A percentile compares a stretch with the other conserved stretches of the same genome.
Evolutionary conservation across 129 eudicot genomes (phyloP).

Genomic region (Centella asiatica): DNA sequence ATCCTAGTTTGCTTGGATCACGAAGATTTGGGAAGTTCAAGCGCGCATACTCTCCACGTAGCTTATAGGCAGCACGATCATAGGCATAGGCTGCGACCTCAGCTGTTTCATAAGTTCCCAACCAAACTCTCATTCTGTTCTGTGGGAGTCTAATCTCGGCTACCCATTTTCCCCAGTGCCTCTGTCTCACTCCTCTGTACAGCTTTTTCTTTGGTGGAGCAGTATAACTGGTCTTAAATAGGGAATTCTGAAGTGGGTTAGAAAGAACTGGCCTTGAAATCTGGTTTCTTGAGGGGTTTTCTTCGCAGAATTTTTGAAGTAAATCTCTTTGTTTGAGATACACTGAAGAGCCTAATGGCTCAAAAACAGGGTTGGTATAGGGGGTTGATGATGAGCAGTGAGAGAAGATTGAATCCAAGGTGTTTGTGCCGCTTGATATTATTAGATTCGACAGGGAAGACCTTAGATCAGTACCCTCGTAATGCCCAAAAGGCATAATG

Average conservation of each 20-base stretch:
- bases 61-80: conserved; percentile 92
- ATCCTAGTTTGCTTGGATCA: conserved; percentile 56
- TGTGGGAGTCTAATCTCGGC: conserved; percentile 96
- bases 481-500: conserved; percentile 7
- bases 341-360: conserved; percentile 70
- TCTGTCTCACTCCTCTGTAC: conserved; percentile 94
- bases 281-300: conserved; percentile 26
- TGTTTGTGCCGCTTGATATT: conserved; percentile 47
- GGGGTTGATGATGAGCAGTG: conserved; percentile 32
- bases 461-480: conserved; percentile 27
- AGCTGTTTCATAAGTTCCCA: conserved; percentile 90
- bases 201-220: conserved; percentile 63
- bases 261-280: not conserved
- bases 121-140: conserved; percentile 86
- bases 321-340: conserved; percentile 73
- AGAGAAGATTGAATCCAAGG: conserved; percentile 77
- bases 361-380: conserved; percentile 18
- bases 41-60: conserved; percentile 87
- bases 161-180: conserved; percentile 99
- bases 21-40: conserved; percentile 72
- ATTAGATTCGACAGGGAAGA: conserved; percentile 66
- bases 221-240: conserved; percentile 11
- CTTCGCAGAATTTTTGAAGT: conserved; percentile 47
- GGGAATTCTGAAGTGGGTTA: conserved; percentile 13
- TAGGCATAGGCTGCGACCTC: conserved; percentile 96